Percentiles rank a stretch among this genome's conserved stretches.
phyloP scores from a whole-genome alignment of 768 basidiomycete genomes.

The Tylopilus vinaceipallidus region DNA sequence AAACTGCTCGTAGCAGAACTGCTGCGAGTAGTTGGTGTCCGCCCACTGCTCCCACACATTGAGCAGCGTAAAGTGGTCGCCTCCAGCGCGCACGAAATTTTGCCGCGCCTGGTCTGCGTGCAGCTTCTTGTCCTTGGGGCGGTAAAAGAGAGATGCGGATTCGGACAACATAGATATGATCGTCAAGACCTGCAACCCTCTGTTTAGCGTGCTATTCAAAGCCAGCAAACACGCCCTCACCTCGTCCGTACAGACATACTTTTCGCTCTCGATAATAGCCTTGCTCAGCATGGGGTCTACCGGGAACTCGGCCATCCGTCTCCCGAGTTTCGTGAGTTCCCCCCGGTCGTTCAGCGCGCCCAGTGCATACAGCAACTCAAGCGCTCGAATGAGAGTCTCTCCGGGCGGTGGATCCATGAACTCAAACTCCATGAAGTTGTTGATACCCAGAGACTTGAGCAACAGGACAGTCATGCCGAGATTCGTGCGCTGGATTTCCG shows the following conservation, averaged over 20 bases:
- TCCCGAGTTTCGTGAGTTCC: slow-evolving; percentile 94
- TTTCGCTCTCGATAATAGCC: slow-evolving; percentile 92
- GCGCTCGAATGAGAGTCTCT: slow-evolving; percentile 93
- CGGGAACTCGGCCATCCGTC: slow-evolving; percentile 98
- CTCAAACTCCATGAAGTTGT: slow-evolving; percentile 97
- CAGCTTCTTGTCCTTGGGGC: slow-evolving; percentile 97
- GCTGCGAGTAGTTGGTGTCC: slow-evolving; percentile 95
- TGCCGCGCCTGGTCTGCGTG: slow-evolving; percentile 98
- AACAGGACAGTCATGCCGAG: slow-evolving; percentile 92
- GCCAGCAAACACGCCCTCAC: slow-evolving; percentile 40
- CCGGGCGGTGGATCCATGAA: slow-evolving; percentile 98
- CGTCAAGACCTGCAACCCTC: slow-evolving; percentile 69
- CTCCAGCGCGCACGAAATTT: slow-evolving; percentile 93
- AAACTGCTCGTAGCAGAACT: slow-evolving; percentile 96
- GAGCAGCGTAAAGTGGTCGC: slow-evolving; percentile 95
- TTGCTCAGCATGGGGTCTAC: slow-evolving; percentile 98
- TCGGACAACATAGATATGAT: slow-evolving; percentile 98
- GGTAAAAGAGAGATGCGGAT: slow-evolving; percentile 91
- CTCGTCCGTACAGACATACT: slow-evolving; percentile 94
- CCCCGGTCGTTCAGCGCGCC: slow-evolving; percentile 96
- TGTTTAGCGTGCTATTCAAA: neutral
- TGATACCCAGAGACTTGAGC: slow-evolving; percentile 96
- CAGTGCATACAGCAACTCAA: slow-evolving; percentile 91
- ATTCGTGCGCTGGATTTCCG: slow-evolving; percentile 99
- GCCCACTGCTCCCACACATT: slow-evolving; percentile 99